Evolutionary conservation across 257 asterid genomes (phyloP), one percentile per base, ranked within the genome.

Genomic region (Thymus quinquecostatus): DNA sequence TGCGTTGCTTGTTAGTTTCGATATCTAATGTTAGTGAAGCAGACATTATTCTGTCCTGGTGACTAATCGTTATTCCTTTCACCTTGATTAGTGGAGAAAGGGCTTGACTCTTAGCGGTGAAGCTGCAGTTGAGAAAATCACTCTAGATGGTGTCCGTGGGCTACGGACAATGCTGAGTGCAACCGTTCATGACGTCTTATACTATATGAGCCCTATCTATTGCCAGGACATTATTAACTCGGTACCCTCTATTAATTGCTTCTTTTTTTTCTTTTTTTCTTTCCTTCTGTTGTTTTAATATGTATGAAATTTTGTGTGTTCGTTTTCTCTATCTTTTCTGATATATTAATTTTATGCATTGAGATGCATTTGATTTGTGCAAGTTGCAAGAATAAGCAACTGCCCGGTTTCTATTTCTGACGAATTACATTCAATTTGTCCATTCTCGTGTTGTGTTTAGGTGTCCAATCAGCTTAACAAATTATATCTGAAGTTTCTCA

Each of bases 191-290:
- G 99, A 94, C 79, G 93, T 94, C 76, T 82, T 94, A 74, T 94
- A 91, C 83, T 94, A 94, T 81, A 94, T 94, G 99, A 94, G 99
- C 85, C 99, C 99, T 69, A 89, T 91, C 76, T 85, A 91, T 84
- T 94, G 99, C 80, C 99, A 94, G 86, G 89, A 87, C 67, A 91
- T 94, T 75, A 92, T 94, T 71, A 84, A 94, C 80, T 94, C 99
- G 87, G 99, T 94, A 88, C 57, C 56, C 69, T 54, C 72, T 45
- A 30, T 60, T 63, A 44, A 64, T 63, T 74, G 55, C 58, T 71
- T 44, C 58, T 54, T 12, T 38, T 38, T 21, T 21, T 21, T 21
- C 21, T 21, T 21, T 21, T 21, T 21, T 21, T 21, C 21, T 21
- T 21, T 21, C 21, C 68, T 50, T 64, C 9, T 29, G 59, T 47